Conservation (phyloP, 768 basidiomycete species). For the Erythrobasidium yunnanense region DNA sequence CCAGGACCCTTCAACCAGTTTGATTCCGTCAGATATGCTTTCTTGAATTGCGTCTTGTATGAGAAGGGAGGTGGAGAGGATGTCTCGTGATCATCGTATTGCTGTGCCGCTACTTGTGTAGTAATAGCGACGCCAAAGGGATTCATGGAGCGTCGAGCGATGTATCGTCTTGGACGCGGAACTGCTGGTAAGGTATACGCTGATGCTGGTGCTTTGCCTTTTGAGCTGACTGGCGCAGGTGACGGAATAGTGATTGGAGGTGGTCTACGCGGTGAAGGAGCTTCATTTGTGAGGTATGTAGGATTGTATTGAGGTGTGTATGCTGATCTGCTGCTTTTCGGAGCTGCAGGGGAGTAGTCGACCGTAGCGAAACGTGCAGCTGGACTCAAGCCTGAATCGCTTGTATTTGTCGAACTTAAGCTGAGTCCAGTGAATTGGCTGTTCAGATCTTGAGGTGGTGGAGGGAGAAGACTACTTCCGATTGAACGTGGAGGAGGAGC, state of each 20-base stretch:
- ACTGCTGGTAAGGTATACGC: too few species aligned
- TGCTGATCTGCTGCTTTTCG: neutral
- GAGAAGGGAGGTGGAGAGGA: conserved; percentile 44
- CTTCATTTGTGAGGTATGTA: too few species aligned
- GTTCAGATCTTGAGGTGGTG: conserved; percentile 10
- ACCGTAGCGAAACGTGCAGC: neutral
- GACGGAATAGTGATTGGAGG: too few species aligned
- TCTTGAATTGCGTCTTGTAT: conserved; percentile 61
- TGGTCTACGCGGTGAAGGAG: too few species aligned
- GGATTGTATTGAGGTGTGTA: too few species aligned
- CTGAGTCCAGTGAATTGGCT: neutral
- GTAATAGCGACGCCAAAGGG: neutral
- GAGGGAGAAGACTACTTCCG: neutral
- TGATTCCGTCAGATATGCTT: conserved; percentile 61
- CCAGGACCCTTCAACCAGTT: conserved; percentile 69
- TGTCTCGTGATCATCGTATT: neutral
- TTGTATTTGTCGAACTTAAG: neutral
- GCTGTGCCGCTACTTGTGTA: neutral
- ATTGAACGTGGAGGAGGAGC: neutral
- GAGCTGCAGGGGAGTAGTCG: neutral
- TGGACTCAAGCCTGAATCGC: neutral
- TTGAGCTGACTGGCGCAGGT: too few species aligned
- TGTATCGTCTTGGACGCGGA: neutral
- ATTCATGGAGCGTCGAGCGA: neutral
- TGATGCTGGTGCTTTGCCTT: too few species aligned